Base-by-base conservation (phyloP, 148 eudicot species). In the Hydrangea macrophylla region DNA sequence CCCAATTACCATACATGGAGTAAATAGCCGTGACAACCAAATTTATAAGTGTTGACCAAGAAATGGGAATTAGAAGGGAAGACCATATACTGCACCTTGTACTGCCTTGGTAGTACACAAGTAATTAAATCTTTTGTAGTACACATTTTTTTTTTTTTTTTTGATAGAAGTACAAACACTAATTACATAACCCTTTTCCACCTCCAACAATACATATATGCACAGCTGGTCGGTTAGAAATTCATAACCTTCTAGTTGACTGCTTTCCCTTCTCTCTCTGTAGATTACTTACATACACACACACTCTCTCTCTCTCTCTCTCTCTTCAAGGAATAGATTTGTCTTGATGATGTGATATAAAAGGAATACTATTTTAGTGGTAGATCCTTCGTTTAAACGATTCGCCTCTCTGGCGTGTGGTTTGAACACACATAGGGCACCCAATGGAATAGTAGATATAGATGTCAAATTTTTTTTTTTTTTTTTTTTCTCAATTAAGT, bases 161-260 rank as follows among this genome's bases (percentile, higher is more conserved):
- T n/a, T n/a, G n/a, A n/a, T 55, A 9, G 54, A 3, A 48, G 54
- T 15, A 48, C 54, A 48, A 17, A 15, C 53, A 18, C 17, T 48
- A 48, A 15, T 48, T 9, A 48, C 53, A 48, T 48, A 48, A 15
- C 53, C 53, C 53, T 42, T 11, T 42, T 42, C 50, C 48, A 15
- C 17, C 53, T 18, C 6, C 18, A 48, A 48, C 10, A 13, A 13
- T 3, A 25, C 18, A 12, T 54, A 53, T 45, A 2, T 48, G 37
- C n/a, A 75, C 64, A 55, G 60, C 37, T 57, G 65, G 73, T 68
- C 59, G 67, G 73, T 20, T 77, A 18, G 61, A 42, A 61, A 27
- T 77, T 62, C 26, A 13, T 42, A 9, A 30, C 30, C 20, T 70
- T 58, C 56, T 33, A 18, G 63, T 71, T 76, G 75, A 70, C 75